Conservation (phyloP, 768 basidiomycete genomes). For the Mycena crocata region DNA sequence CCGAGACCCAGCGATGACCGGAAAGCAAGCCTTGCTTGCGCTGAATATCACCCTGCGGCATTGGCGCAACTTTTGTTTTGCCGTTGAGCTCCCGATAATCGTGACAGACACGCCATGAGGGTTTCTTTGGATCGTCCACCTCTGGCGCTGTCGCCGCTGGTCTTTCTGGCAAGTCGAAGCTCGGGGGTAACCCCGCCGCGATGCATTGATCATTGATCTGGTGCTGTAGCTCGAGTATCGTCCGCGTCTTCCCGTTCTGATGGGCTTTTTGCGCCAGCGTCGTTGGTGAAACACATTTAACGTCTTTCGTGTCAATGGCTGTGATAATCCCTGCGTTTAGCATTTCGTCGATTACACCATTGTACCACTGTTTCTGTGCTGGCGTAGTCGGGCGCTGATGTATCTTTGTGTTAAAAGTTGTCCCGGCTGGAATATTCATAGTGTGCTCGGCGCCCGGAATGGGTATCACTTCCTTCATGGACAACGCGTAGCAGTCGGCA, state of each 20-base stretch:
- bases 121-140: background rate
- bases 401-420: constrained; percentile 43
- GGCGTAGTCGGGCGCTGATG: constrained; percentile 45
- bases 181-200: constrained; percentile 35
- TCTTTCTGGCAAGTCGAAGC: constrained; percentile 37
- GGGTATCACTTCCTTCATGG: constrained; percentile 47
- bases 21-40: constrained; percentile 45
- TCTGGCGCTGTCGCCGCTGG: background rate
- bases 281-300: constrained; percentile 48
- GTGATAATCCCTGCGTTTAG: constrained; percentile 46
- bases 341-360: constrained; percentile 49
- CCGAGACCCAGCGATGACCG: constrained; percentile 48
- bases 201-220: constrained; percentile 48
- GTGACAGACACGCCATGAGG: constrained; percentile 54
- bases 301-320: constrained; percentile 38
- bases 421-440: constrained; percentile 44
- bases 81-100: constrained; percentile 49
- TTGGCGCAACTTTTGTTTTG: constrained; percentile 40
- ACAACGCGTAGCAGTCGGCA: constrained; percentile 53
- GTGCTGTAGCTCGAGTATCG: constrained; percentile 44
- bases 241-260: constrained; percentile 42
- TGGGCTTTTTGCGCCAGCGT: constrained; percentile 50
- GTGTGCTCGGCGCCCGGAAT: constrained; percentile 46
- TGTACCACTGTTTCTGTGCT: constrained; percentile 45
- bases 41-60: constrained; percentile 51